Evolutionary conservation across 768 basidiomycete species (phyloP).

Genomic region (Kondoa subrosea): DNA sequence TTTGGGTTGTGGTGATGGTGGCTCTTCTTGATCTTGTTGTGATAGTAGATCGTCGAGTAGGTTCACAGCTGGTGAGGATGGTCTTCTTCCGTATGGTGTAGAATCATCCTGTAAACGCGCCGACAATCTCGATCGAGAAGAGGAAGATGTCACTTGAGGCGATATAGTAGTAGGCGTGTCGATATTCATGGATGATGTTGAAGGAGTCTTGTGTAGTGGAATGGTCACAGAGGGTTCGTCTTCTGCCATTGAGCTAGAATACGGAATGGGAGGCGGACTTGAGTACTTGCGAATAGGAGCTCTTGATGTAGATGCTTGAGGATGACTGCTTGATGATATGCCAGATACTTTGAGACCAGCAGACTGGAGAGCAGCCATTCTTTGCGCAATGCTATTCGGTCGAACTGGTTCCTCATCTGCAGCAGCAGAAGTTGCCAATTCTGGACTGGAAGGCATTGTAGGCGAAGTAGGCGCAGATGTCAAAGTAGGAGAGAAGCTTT

Average conservation of each 20-base stretch:
- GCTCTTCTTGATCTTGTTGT: not conserved
- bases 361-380: not conserved
- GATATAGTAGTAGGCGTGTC: not conserved
- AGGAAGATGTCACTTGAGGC: not conserved
- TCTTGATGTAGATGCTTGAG: not conserved
- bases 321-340: not conserved
- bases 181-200: not conserved
- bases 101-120: not conserved
- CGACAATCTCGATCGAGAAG: not conserved
- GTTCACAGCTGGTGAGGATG: not conserved
- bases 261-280: too few relatives aligned
- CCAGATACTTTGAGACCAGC: not conserved
- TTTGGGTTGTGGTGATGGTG: not conserved
- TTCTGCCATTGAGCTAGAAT: not conserved
- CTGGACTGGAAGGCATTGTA: not conserved
- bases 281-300: not conserved
- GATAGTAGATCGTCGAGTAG: not conserved
- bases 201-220: not conserved
- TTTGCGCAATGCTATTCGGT: not conserved
- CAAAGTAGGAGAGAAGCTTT: not conserved
- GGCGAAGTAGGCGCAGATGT: not conserved
- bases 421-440: not conserved
- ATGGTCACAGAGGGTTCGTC: not conserved
- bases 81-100: too few relatives aligned
- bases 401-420: not conserved